Evolutionary conservation across 352 stramenopile genomes (phyloP).

Genomic region (Phytophthora litchii): DNA sequence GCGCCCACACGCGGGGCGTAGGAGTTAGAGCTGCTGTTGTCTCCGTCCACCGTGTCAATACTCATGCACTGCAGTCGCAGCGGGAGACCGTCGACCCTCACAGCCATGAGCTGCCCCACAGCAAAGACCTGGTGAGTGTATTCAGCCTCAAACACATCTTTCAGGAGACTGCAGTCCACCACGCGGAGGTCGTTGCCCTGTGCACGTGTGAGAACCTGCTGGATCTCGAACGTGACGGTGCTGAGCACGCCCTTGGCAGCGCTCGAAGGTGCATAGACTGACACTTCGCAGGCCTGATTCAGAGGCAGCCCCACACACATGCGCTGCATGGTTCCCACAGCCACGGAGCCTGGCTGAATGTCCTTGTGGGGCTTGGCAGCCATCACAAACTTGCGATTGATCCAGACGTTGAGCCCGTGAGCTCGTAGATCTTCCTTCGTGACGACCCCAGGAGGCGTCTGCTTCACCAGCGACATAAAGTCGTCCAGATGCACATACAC

Average conservation of each 20-base stretch:
- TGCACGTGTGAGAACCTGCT: conserved; percentile 72
- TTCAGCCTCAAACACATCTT: conserved; percentile 68
- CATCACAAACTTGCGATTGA: conserved; percentile 86
- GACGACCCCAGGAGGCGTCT: conserved; percentile 65
- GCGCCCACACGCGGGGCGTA: conserved; percentile 47
- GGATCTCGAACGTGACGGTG: conserved; percentile 85
- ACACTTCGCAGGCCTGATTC: conserved; percentile 66
- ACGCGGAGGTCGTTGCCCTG: conserved; percentile 64
- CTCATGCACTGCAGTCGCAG: conserved; percentile 65
- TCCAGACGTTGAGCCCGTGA: conserved; percentile 80
- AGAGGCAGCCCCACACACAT: conserved; percentile 76
- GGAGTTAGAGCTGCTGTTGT: conserved; percentile 30
- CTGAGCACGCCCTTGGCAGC: conserved; percentile 51
- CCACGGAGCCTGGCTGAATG: conserved; percentile 57
- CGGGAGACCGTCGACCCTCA: conserved; percentile 67
- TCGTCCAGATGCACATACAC: conserved; percentile 81
- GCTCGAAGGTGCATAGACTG: conserved; percentile 61
- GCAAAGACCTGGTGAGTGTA: conserved; percentile 81
- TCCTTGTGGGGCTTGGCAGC: conserved; percentile 78
- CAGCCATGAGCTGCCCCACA: conserved; percentile 73
- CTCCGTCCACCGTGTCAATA: conserved; percentile 60
- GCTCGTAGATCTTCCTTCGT: conserved; percentile 75
- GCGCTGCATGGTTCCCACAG: conserved; percentile 79
- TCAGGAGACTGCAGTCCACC: conserved; percentile 77
- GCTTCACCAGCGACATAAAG: conserved; percentile 70